Percentiles rank a stretch among this genome's conserved stretches.
Conservation (phyloP, 176 grass and related monocot genomes). For the Lolium perenne region DNA sequence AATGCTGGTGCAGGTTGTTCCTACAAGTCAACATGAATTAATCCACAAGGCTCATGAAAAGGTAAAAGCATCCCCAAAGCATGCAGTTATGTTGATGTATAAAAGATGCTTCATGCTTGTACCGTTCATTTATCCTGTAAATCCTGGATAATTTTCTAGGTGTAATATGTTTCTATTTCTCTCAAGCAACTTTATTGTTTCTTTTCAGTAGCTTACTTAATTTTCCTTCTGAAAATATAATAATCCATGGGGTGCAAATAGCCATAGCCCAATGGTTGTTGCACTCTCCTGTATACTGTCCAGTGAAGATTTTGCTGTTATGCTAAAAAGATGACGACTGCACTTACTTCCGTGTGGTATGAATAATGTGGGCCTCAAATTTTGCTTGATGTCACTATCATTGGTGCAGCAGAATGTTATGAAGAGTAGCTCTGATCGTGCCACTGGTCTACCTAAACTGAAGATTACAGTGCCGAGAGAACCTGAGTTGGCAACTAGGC, state of each 20-base stretch:
- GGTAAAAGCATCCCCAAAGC: constrained; percentile 52
- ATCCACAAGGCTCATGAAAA: constrained; percentile 79
- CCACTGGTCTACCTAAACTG: constrained; percentile 38
- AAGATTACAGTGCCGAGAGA: constrained; percentile 80
- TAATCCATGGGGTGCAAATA: background rate
- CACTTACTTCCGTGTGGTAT: constrained; percentile 1
- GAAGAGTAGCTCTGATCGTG: constrained; percentile 33
- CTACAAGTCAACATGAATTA: constrained; percentile 49
- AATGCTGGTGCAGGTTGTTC: constrained; percentile 48
- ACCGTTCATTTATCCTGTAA: background rate
- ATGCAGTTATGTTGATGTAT: constrained; percentile 1
- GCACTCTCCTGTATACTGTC: background rate
- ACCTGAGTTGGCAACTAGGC: constrained; percentile 75
- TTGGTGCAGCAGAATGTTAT: constrained; percentile 42
- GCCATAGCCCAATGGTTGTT: background rate
- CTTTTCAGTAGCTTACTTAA: background rate
- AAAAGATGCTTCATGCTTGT: background rate
- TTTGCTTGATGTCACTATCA: constrained; percentile 21
- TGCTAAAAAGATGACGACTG: background rate
- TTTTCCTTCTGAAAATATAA: background rate
- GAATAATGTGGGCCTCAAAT: background rate
- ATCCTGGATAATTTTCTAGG: constrained; percentile 2
- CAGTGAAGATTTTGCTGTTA: constrained; percentile 14
- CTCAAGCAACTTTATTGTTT: background rate
- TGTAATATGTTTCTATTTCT: constrained; percentile 3